Conservation (phyloP, 345 rosid species). For the Corchorus olitorius region DNA sequence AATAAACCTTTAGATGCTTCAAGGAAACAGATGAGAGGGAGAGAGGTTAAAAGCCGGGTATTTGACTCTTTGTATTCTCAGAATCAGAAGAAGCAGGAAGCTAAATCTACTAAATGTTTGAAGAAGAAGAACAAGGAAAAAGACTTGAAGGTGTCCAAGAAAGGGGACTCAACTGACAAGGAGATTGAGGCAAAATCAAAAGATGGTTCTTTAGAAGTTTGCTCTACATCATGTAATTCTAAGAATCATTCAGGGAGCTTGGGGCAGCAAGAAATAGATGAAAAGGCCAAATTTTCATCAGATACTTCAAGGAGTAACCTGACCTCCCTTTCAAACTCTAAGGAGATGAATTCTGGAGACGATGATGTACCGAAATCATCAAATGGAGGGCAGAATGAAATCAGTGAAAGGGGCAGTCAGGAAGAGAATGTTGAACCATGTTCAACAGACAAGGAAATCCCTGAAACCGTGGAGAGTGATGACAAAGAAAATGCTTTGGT, state of each 20-base stretch:
- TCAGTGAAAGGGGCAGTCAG: constrained; percentile 10
- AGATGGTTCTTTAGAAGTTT: constrained; percentile 25
- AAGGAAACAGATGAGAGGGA: constrained; percentile 48
- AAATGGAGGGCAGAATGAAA: constrained; percentile 1
- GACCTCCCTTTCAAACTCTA: not conserved
- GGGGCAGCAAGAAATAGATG: constrained; percentile 14
- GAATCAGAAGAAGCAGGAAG: constrained; percentile 36
- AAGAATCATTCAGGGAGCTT: not conserved
- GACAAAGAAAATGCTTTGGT: constrained; percentile 32
- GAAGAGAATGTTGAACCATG: constrained; percentile 19
- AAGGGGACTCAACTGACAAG: constrained; percentile 35
- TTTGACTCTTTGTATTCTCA: constrained; percentile 55
- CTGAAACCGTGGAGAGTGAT: constrained; percentile 20
- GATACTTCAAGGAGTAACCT: constrained; percentile 15
- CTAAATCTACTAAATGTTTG: constrained; percentile 35
- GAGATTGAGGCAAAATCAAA: constrained; percentile 43
- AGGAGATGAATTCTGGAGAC: constrained; percentile 9
- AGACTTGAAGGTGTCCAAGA: constrained; percentile 18
- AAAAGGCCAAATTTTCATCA: constrained; percentile 28
- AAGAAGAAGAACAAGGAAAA: constrained; percentile 37
- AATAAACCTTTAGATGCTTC: constrained; percentile 39
- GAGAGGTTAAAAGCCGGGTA: constrained; percentile 93
- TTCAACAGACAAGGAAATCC: constrained; percentile 13
- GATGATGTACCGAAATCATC: constrained; percentile 1
- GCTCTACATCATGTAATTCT: constrained; percentile 15